phyloP scores from a whole-genome alignment of 176 grass and related monocot genomes.

The sorghum (Sorghum bicolor) region Sorghum_bicolor_NCBIv3 NC_012873.2:939001-939500 shows the following conservation, averaged over 20 bases:
- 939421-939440: constrained; percentile 56
- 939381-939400: constrained; percentile 22
- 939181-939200: constrained; percentile 24
- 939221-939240: not conserved
- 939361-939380: not conserved
- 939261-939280: constrained; percentile 31
- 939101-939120: constrained; percentile 24
- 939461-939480: constrained; percentile 14
- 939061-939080: constrained; percentile 65
- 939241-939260: constrained; percentile 25
- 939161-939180: constrained; percentile 23
- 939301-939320: constrained; percentile 14
- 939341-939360: constrained; percentile 43
- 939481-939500: constrained; percentile 28
- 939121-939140: constrained; percentile 30
- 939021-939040: constrained; percentile 58
- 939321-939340: constrained; percentile 24
- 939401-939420: constrained; percentile 56
- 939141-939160: not conserved
- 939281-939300: constrained; percentile 9
- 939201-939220: constrained; percentile 17
- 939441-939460: constrained; percentile 34
- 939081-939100: constrained; percentile 68
- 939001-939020: constrained; percentile 59
- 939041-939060: constrained; percentile 64